These are phyloP conservation scores for Ramularia endophylla DNA, from an alignment of 2,329 filamentous ascomycete genomes.

Conservation along the genomic window DNA sequence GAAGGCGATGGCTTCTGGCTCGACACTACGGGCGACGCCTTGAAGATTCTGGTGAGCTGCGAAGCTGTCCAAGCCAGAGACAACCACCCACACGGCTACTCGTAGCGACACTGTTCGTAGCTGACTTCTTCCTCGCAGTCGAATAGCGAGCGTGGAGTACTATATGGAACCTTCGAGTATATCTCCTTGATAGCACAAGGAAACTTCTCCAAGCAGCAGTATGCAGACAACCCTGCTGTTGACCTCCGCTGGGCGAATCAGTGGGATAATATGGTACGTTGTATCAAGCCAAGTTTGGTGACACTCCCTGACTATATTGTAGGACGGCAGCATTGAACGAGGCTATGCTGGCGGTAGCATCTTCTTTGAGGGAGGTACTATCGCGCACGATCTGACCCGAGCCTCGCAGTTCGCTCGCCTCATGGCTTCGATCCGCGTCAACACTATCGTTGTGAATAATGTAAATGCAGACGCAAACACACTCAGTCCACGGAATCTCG, in stretches of 20 bases:
- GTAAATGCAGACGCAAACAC: conserved; percentile 62
- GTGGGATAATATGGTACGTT: conserved; percentile 59
- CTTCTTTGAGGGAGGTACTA: conserved; percentile 56
- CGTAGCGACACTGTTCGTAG: no score
- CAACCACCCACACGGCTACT: no score
- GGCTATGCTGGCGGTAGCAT: conserved; percentile 64
- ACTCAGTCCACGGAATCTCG: conserved; percentile 52
- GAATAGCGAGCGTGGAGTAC: conserved; percentile 53
- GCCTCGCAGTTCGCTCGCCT: conserved; percentile 59
- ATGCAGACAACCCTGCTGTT: conserved; percentile 51
- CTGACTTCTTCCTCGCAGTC: no score
- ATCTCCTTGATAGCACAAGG: conserved; percentile 59
- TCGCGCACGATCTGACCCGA: conserved; percentile 55
- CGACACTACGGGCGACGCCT: conserved; percentile 31
- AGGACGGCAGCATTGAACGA: conserved; percentile 58
- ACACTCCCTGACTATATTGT: no score
- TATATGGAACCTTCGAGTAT: conserved; percentile 66
- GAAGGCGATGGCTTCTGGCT: no score
- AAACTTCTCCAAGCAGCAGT: conserved; percentile 45
- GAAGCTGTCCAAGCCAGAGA: no score
- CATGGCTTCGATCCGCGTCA: conserved; percentile 60
- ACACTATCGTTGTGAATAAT: conserved; percentile 64
- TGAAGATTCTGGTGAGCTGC: conserved; percentile 57
- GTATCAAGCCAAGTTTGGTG: no score
- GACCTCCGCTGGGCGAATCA: conserved; percentile 66